A percentile compares a stretch with the other conserved stretches of the same genome.
Evolutionary conservation across 768 basidiomycete species (phyloP).

Genomic region (Leccinum olivaceopallidum): DNA sequence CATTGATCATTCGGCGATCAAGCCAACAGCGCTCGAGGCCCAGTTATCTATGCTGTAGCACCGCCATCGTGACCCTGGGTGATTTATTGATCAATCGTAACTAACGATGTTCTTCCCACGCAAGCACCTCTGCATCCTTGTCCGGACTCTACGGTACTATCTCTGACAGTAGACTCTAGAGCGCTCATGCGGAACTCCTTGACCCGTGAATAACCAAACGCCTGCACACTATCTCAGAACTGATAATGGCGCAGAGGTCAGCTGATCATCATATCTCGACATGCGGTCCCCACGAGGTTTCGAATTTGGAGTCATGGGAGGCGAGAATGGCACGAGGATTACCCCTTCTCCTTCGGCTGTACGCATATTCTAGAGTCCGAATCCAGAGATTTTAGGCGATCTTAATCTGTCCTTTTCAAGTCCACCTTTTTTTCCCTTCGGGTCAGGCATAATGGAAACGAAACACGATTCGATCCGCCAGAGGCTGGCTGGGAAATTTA

Average conservation of each 20-base stretch:
- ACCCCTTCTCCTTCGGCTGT: conserved; percentile 7
- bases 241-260: conserved; percentile 12
- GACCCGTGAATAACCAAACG: conserved; percentile 1
- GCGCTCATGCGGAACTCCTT: conserved; percentile 8
- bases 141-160: neutral
- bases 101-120: conserved; percentile 1
- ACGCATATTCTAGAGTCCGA: neutral
- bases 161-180: neutral
- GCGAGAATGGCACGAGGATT: conserved; percentile 10
- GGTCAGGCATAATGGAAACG: neutral
- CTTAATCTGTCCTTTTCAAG: conserved; percentile 20
- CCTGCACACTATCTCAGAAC: conserved; percentile 5
- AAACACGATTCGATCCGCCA: neutral
- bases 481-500: conserved; percentile 1
- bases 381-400: neutral
- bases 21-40: conserved; percentile 9
- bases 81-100: conserved; percentile 2
- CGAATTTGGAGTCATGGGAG: conserved; percentile 16
- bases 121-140: neutral
- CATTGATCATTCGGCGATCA: conserved; percentile 14
- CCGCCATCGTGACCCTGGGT: conserved; percentile 19
- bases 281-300: conserved; percentile 29
- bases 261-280: conserved; percentile 23
- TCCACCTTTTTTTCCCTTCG: neutral
- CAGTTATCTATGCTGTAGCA: conserved; percentile 6